Evolutionary conservation across 192 early-diverging fungal species (phyloP), one percentile per base, ranked within the genome.

Genomic region (Entomortierella parvispora): DNA sequence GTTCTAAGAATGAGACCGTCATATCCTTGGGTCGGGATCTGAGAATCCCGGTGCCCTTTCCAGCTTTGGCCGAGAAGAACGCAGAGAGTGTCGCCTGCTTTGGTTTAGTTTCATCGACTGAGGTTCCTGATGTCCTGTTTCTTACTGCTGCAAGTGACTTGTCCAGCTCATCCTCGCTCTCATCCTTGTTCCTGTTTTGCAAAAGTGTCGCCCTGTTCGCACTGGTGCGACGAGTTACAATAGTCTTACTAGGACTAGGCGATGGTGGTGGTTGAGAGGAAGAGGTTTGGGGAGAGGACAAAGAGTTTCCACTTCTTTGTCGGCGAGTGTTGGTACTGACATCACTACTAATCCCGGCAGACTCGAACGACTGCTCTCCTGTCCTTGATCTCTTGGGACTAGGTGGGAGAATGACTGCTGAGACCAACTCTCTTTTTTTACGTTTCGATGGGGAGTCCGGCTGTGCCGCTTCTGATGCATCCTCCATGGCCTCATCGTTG

Each of bases 11-110:
- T 44, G 50, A n/a, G n/a, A n/a, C n/a, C 2, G 25, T 28, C 28
- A n/a, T 2, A 2, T 5, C 22, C 17, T 7, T 10, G 33, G 17
- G 17, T 29, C 8, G 34, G 0, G 26, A 34, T 22, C 64, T 77
- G 46, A 77, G 37, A n/a, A 77, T 77, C 9, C 74, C 74, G 3
- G 74, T 77, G 29, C 74, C 65, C 14, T 51, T 54, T 18, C 65
- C 48, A 15, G 74, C 58, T 5, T 62, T 57, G 11, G 46, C 15
- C 0, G 47, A 22, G 34, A 77, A 77, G 25, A 77, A 77, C 12
- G 74, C 40, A 0, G 65, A 62, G 5, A 77, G 46, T 0, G 74
- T 68, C 2, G 54, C 33, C 22, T 75, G 71, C 20, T 68, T n/a
- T n/a, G n/a, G 56, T 7, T 12, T 17, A 18, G 37, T 57, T 63